A percentile compares a stretch with the other conserved stretches of the same genome.
Conservation (phyloP, 2,329 filamentous ascomycete genomes). For the Fusarium fracticaudum region DNA sequence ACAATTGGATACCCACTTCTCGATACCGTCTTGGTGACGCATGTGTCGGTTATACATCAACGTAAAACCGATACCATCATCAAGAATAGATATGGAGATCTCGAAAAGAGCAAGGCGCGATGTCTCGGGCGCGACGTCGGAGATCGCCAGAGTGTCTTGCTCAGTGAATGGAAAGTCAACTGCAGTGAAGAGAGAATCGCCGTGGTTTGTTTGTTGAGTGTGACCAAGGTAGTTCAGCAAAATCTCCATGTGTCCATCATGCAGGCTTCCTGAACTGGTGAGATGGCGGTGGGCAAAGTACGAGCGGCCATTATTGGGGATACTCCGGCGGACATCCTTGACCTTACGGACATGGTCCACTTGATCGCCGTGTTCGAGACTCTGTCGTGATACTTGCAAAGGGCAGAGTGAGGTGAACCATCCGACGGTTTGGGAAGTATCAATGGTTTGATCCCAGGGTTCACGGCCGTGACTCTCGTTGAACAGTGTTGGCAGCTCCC, state of each 20-base stretch:
- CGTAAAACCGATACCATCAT: neutral
- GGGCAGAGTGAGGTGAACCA: constrained; percentile 58
- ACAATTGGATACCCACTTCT: constrained; percentile 23
- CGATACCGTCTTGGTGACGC: constrained; percentile 21
- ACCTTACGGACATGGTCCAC: constrained; percentile 15
- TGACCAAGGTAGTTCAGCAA: constrained; percentile 23
- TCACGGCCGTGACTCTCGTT: constrained; percentile 56
- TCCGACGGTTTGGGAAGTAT: constrained; percentile 53
- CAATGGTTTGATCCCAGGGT: constrained; percentile 43
- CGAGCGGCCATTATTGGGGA: constrained; percentile 17
- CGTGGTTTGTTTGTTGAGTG: neutral
- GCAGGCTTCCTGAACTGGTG: neutral
- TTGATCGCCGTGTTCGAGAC: neutral
- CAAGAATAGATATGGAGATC: constrained; percentile 18
- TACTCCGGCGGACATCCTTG: constrained; percentile 17
- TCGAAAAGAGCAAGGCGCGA: constrained; percentile 33
- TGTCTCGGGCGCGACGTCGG: constrained; percentile 17
- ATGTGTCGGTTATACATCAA: constrained; percentile 29
- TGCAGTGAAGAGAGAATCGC: neutral
- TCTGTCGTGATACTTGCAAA: constrained; percentile 24
- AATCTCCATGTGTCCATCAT: constrained; percentile 18
- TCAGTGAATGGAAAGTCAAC: neutral
- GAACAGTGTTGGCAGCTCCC: constrained; percentile 49
- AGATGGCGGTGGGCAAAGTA: constrained; percentile 28
- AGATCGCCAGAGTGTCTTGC: neutral